Evolutionary conservation across 768 basidiomycete species (phyloP), one percentile per base, ranked within the genome.

Genomic region (Psilocybe sp.): DNA sequence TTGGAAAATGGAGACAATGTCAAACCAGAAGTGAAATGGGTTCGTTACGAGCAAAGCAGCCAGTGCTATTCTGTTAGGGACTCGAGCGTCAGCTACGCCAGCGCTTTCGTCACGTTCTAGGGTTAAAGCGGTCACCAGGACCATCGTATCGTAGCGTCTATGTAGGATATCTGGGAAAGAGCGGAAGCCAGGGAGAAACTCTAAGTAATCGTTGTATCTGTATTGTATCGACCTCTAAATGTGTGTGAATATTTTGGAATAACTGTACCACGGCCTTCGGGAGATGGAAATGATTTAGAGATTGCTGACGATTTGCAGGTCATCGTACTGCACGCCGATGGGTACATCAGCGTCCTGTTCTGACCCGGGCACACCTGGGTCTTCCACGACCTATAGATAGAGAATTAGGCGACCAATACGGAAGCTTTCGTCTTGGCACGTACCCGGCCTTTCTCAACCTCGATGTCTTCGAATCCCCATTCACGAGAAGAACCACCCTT

Each of bases 41-140:
- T 97, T 18, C 75, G 86, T 57, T 99, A 99, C 66, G 93, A 91
- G 64, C 96, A 98, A 69, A 98, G 94, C 63, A 89, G 84, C 61
- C 73, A 78, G 49, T 93, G 90, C 61, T 56, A 72, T 55, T 80
- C 69, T 14, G 61, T 88, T 47, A 69, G 74, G 41, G 91, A 94
- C 65, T 91, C 88, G 32, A 98, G 96, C 62, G 97, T 99, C 16
- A 96, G 93, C 67, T 99, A 99, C 63, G 95, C 94, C 7, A 96
- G 94, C 64, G 97, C 86, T 28, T 93, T 84, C 69, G 70, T 92
- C 39, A 76, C 72, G 33, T 79, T 91, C 65, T 87, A 73, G 45
- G 20, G 47, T 56, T 18, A 23, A n/a, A 34, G 31, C 45, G 40
- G 15, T 34, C 43, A 20, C 32, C 28, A 28, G 3, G 46, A 31